Conservation (phyloP, 805 yeast genomes). For the Nakazawaea wickerhamii region DNA sequence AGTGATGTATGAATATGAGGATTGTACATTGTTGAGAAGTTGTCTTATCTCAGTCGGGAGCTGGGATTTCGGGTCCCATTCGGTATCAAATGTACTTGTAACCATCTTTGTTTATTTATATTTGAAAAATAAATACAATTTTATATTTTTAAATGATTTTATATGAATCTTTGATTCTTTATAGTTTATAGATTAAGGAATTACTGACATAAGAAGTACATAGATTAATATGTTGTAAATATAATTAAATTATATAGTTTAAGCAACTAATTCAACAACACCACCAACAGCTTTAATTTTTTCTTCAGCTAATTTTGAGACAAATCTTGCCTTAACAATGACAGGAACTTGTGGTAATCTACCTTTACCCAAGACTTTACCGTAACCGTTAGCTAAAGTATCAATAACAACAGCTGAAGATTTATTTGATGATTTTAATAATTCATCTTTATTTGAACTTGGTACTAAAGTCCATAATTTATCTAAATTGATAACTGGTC, state of each 20-base stretch:
- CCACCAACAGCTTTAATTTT: constrained; percentile 99
- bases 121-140: constrained; percentile 9
- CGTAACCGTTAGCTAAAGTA: constrained; percentile 99
- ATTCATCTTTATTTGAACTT: constrained; percentile 89
- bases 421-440: constrained; percentile 76
- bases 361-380: constrained; percentile 99
- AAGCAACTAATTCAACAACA: constrained; percentile 98
- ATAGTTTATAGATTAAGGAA: not conserved
- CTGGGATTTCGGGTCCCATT: constrained; percentile 41
- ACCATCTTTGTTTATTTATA: constrained; percentile 13
- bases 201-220: no score
- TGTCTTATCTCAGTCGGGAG: constrained; percentile 34
- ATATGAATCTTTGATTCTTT: not conserved
- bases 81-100: constrained; percentile 14
- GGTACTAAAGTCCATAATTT: constrained; percentile 97
- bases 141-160: not conserved
- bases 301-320: constrained; percentile 98
- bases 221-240: no score
- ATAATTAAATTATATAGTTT: constrained; percentile 28
- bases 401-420: constrained; percentile 98
- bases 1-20: constrained; percentile 24
- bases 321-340: constrained; percentile 99
- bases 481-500: constrained; percentile 96
- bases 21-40: constrained; percentile 22
- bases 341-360: constrained; percentile 97